Evolutionary conservation across 208 protist genomes (phyloP), one percentile per base, ranked within the genome.

Genomic region (Strigomonas galati): DNA sequence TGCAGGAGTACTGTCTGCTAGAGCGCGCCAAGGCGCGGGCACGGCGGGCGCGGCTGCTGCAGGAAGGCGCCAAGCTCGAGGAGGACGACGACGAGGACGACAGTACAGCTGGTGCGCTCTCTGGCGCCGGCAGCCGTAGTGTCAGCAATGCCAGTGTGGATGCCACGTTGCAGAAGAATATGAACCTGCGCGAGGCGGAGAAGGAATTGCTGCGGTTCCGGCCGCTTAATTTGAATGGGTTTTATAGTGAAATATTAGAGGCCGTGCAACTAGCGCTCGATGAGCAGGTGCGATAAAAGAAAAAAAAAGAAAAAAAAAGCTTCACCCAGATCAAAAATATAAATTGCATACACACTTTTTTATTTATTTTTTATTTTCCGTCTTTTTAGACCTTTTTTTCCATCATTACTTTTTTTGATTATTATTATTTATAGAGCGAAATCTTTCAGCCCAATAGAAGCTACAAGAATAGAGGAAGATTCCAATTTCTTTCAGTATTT

Each of bases 231-330:
- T 49, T 91, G 14, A 84, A 87, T 28, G 75, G 82, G 19, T 83
- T 94, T 60, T 82, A 94, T 63, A 62, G 40, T 10, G 84, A 94
- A 71, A 43, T 94, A 24, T 51, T 79, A 2, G 72, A 78, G 15
- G 84, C 81, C 24, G 69, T 91, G 57, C 82, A 85, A 68, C 81
- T 74, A 54, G 76, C 78, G 15, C 62, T 94, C 19, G 75, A 89
- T 28, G 28, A 86, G 21, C 82, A 89, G 53, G 76, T 81, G 35
- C 59, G 74, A 24, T 51, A 40, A 52, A n/a, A n/a, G 49, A 21
- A n/a, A 53, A 55, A 43, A 54, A 49, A 30, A 57, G 15, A 27
- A 37, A 48, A 9, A 21, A 51, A 40, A 28, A 1, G 35, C 35
- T 40, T 14, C 7, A 40, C 4, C 10, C 10, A 40, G 35, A 40